Conservation (phyloP, 805 yeast genomes). For the Isabelozyma heimii region DNA sequence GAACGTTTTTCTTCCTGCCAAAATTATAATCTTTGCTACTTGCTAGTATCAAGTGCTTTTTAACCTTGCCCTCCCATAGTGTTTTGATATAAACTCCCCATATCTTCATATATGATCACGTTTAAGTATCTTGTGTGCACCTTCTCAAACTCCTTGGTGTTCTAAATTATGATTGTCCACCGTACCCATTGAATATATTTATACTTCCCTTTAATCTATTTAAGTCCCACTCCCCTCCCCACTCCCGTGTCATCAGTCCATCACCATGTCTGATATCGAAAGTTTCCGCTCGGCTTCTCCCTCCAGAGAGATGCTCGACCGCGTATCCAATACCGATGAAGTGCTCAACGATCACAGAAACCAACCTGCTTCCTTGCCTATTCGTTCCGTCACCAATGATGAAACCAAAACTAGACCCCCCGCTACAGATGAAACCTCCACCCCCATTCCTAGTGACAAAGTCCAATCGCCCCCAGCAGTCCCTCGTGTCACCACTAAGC, state of each 20-base stretch:
- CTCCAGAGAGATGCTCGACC: conserved; percentile 15
- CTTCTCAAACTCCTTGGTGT: background rate
- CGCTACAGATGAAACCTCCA: conserved; percentile 12
- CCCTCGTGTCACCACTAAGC: background rate
- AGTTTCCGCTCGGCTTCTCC: conserved; percentile 30
- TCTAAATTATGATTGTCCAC: background rate
- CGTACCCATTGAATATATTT: background rate
- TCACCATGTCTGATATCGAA: conserved; percentile 39
- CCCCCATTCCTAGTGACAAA: conserved; percentile 1
- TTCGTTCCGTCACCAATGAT: conserved; percentile 6
- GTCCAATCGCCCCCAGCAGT: conserved; percentile 1
- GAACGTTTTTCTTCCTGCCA: no score
- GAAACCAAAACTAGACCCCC: conserved; percentile 3
- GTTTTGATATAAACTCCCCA: no score
- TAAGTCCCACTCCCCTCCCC: background rate
- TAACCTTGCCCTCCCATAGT: no score
- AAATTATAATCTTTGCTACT: no score
- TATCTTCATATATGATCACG: background rate
- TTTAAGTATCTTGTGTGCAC: background rate
- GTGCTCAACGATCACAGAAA: conserved; percentile 40
- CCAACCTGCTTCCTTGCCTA: conserved; percentile 33
- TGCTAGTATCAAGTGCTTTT: no score
- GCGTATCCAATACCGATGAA: conserved; percentile 25
- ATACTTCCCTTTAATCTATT: no score
- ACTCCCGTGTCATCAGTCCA: background rate